Conservation (phyloP, 164 flowering plant genomes). For the Vitis rupestris region DNA sequence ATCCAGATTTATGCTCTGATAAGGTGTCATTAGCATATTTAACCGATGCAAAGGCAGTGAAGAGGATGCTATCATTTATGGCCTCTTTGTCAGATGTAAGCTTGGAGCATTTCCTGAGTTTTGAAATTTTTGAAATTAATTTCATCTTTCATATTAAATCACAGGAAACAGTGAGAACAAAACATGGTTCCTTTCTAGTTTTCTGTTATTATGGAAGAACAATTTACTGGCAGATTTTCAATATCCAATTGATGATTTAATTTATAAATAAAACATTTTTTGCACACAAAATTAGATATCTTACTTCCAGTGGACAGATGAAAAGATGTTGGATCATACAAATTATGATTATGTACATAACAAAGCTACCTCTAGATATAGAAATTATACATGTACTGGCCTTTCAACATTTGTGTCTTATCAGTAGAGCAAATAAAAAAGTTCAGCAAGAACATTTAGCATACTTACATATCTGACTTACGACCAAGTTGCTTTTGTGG, state of each 20-base stretch:
- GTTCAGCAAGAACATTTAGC: neutral
- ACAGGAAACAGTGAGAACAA: neutral
- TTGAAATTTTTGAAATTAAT: neutral
- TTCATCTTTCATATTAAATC: no score
- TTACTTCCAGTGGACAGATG: no score
- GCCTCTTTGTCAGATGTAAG: neutral
- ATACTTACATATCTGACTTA: conserved; percentile 87
- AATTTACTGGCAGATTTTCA: no score
- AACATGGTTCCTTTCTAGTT: neutral
- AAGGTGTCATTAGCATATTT: neutral
- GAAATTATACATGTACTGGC: neutral
- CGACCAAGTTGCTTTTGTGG: conserved; percentile 98
- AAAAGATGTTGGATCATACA: no score
- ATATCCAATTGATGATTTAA: no score
- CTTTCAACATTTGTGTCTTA: neutral
- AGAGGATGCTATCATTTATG: neutral
- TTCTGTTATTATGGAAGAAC: no score
- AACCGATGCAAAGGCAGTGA: neutral
- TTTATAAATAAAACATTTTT: no score
- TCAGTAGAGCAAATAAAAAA: neutral
- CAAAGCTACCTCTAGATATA: neutral
- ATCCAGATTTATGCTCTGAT: neutral
- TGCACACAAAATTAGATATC: no score
- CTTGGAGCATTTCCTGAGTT: neutral
- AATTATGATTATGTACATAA: no score